Conservation (phyloP, 495 filamentous ascomycete species). For the Podospora bellae-mahoneyi region DNA sequence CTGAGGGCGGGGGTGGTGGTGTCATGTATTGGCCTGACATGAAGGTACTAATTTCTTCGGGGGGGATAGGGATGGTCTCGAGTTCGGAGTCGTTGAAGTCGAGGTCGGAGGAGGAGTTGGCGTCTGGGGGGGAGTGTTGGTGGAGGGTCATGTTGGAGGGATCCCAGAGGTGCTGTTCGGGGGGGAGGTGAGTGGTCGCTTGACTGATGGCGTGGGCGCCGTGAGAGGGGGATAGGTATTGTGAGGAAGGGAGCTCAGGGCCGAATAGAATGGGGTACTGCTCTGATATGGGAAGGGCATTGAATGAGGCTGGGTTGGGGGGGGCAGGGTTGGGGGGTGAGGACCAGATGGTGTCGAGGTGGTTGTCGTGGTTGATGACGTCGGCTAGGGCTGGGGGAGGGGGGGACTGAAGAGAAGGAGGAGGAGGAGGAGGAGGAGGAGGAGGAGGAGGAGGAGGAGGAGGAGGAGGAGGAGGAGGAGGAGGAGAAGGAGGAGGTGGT, state of each 20-base stretch:
- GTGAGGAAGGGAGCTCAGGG: background rate
- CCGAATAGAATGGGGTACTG: background rate
- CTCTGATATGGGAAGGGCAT: background rate
- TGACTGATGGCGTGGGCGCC: background rate
- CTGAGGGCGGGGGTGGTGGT: background rate
- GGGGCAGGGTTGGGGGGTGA: background rate
- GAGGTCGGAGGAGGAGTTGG: background rate
- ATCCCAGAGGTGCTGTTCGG: background rate
- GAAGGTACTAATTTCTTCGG: background rate
- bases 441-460: no score
- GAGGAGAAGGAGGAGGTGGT: no score
- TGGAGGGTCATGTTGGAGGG: background rate
- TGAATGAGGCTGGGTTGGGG: background rate
- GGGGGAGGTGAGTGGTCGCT: background rate
- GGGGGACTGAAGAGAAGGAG: no score
- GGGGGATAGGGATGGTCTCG: background rate
- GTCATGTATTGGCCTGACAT: background rate
- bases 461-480: no score
- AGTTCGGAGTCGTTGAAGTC: background rate
- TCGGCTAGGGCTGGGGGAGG: background rate
- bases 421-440: no score
- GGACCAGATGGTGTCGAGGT: background rate
- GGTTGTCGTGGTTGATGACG: background rate
- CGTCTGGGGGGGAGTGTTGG: background rate
- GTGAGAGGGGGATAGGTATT: background rate